phyloP scores from a whole-genome alignment of 257 asterid genomes.

The Penstemon davidsonii region DNA sequence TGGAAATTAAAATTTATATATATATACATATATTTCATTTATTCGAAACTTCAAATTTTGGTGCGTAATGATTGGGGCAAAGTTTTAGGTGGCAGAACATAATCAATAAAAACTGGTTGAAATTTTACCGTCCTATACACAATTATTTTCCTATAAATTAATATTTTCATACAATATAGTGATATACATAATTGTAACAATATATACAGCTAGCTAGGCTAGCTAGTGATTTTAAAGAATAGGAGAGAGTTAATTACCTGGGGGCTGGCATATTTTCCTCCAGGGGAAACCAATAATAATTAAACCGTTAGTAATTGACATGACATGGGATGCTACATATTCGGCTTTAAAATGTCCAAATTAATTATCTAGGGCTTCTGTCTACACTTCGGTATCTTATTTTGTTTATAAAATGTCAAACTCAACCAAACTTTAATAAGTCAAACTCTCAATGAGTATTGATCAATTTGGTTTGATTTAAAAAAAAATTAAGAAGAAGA shows the following conservation, averaged over 20 bases:
- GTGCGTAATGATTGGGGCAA: background rate
- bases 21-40: background rate
- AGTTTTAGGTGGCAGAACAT: background rate
- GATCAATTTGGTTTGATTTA: too few species aligned
- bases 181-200: background rate
- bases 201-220: background rate
- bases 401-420: too few species aligned
- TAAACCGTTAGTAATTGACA: constrained; percentile 13
- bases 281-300: background rate
- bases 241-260: background rate
- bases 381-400: too few species aligned
- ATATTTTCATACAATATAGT: too few species aligned
- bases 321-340: background rate
- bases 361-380: too few species aligned
- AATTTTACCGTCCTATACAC: background rate
- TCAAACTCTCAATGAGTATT: too few species aligned
- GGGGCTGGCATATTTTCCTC: background rate
- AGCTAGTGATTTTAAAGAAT: background rate
- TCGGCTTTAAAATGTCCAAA: too few species aligned
- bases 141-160: background rate
- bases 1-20: background rate
- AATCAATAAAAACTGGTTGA: background rate
- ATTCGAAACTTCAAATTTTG: background rate
- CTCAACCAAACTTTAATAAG: too few species aligned
- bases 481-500: too few species aligned